Conservation (phyloP, 129 eudicot species). For the Artemisia argyi region DNA sequence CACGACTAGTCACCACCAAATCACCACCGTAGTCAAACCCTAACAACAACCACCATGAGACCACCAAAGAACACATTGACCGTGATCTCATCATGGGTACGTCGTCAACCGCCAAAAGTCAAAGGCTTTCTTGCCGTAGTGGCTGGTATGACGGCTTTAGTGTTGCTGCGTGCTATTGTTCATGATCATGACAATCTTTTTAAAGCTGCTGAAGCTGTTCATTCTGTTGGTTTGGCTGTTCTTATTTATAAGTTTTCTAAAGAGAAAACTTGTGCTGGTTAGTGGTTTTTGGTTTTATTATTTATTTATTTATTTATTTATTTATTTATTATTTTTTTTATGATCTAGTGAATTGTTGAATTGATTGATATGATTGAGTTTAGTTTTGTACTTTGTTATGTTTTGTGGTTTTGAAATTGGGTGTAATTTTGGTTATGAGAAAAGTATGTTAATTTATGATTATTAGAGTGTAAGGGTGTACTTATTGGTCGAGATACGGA, state of each 20-base stretch:
- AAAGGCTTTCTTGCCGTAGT: conserved; percentile 90
- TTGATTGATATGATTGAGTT: not conserved
- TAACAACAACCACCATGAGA: conserved; percentile 36
- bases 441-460: no score
- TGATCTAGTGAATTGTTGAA: not conserved
- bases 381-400: no score
- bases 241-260: conserved; percentile 86
- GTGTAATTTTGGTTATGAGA: no score
- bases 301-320: no score
- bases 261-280: conserved; percentile 97
- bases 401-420: no score
- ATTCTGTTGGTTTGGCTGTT: conserved; percentile 81
- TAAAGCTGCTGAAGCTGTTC: conserved; percentile 93
- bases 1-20: no score
- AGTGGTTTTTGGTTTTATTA: not conserved
- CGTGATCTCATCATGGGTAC: conserved; percentile 62
- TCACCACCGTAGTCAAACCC: no score
- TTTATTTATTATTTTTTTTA: no score
- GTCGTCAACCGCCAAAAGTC: conserved; percentile 95
- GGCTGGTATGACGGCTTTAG: conserved; percentile 75
- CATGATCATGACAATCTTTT: conserved; percentile 95
- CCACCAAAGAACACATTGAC: conserved; percentile 86
- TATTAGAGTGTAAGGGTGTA: no score
- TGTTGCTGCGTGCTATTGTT: conserved; percentile 68
- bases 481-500: no score